Percentiles rank a stretch among this genome's conserved stretches.
Evolutionary conservation across 1,284 basidiomycete genomes (phyloP).

Genomic region (Ustilago crameri): DNA sequence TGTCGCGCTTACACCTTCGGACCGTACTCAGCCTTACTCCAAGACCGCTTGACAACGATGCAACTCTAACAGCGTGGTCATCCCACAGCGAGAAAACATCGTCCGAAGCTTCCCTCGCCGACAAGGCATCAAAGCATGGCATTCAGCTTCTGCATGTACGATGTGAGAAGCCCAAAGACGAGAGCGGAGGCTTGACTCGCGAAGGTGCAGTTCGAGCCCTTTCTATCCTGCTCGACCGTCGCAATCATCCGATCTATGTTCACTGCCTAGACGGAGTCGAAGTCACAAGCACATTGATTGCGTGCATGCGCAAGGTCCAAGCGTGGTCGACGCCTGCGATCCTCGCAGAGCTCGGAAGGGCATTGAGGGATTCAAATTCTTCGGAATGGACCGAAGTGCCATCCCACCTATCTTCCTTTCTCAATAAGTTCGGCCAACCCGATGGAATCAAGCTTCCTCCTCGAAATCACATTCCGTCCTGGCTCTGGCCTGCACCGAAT

Average conservation of each 20-base stretch:
- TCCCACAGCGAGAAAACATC: conserved; percentile 7
- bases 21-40: conserved; percentile 65
- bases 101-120: background rate
- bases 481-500: conserved; percentile 56
- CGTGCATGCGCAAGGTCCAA: conserved; percentile 63
- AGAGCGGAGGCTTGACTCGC: conserved; percentile 58
- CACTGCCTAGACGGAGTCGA: conserved; percentile 66
- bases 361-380: conserved; percentile 50
- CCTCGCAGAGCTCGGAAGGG: conserved; percentile 55
- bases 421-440: conserved; percentile 60
- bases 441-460: conserved; percentile 57
- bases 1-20: conserved; percentile 56
- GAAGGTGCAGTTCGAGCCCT: conserved; percentile 61
- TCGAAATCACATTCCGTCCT: conserved; percentile 51
- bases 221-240: conserved; percentile 52
- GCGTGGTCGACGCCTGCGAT: conserved; percentile 56
- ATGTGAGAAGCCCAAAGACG: conserved; percentile 65
- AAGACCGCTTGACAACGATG: conserved; percentile 58
- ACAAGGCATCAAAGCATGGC: conserved; percentile 3
- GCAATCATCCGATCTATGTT: conserved; percentile 63
- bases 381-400: conserved; percentile 52
- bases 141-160: conserved; percentile 58
- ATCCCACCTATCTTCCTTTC: conserved; percentile 54
- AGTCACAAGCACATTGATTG: conserved; percentile 59
- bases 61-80: conserved; percentile 50